Percentiles rank a stretch among this genome's conserved stretches.
Conservation (phyloP, 345 rosid genomes). For the Populus ilicifolia region DNA sequence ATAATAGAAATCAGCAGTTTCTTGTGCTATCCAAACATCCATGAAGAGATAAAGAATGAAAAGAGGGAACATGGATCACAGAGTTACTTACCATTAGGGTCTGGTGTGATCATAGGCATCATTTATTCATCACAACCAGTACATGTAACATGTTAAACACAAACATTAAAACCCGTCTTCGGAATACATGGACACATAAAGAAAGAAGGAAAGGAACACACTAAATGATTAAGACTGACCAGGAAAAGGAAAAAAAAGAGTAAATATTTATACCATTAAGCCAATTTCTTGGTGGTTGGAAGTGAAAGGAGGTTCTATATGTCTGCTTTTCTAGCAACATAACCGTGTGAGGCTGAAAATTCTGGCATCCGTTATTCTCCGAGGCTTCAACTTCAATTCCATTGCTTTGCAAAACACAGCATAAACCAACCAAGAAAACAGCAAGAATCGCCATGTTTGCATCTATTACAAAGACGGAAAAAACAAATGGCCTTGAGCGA, state of each 20-base stretch:
- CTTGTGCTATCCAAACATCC: not conserved
- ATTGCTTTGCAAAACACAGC: constrained; percentile 15
- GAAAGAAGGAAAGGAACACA: not conserved
- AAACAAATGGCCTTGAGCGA: not conserved
- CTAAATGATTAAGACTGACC: not conserved
- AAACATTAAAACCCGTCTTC: not conserved
- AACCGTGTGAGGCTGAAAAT: not conserved
- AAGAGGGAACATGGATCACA: not conserved
- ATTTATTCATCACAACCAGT: constrained; percentile 10
- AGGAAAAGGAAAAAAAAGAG: not conserved
- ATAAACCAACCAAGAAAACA: constrained; percentile 9
- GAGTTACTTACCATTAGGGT: constrained; percentile 44
- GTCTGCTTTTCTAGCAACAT: constrained; percentile 12
- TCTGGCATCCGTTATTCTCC: not conserved
- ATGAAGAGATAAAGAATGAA: not conserved
- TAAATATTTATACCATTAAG: constrained; percentile 33
- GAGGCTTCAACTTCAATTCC: constrained; percentile 12
- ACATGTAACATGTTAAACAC: not conserved
- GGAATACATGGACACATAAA: not conserved
- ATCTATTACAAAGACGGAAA: not conserved
- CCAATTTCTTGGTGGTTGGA: constrained; percentile 52
- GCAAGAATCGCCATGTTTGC: constrained; percentile 6
- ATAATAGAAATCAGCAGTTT: not conserved
- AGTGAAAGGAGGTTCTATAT: constrained; percentile 43
- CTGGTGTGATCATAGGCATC: constrained; percentile 19